phyloP scores from a whole-genome alignment of 805 yeast species.

The Hanseniaspora taiwanica region DNA sequence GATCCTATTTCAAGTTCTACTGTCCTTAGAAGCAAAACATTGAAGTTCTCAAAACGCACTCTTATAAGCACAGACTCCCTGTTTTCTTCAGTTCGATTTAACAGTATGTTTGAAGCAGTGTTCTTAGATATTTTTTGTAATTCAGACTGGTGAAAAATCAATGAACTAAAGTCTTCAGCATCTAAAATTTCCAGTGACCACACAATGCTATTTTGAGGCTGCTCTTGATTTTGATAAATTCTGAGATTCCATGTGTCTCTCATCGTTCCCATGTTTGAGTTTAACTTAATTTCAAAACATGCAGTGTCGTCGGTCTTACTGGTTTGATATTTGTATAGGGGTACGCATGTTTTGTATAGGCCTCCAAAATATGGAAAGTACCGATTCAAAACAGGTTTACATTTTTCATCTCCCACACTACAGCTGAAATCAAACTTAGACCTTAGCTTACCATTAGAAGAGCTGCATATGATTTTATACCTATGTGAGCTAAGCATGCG shows the following conservation, averaged over 20 bases:
- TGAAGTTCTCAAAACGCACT: not conserved
- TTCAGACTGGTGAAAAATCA: not conserved
- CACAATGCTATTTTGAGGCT: not conserved
- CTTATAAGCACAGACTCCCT: not conserved
- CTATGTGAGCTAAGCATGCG: slow-evolving; percentile 12
- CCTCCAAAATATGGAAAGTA: not conserved
- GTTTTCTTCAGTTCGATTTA: not conserved
- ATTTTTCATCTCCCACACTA: not conserved
- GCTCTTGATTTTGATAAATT: not conserved
- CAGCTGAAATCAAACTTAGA: not conserved
- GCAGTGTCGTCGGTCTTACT: not conserved
- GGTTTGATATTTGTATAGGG: not conserved
- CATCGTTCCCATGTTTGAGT: not conserved
- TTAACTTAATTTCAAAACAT: not conserved
- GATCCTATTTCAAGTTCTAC: no score
- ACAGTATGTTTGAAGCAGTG: not conserved
- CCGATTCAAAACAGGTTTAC: not conserved
- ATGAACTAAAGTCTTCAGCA: not conserved
- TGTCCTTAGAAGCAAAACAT: no score
- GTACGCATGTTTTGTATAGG: not conserved
- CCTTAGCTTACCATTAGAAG: not conserved
- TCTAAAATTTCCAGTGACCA: not conserved
- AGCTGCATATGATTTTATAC: slow-evolving; percentile 13
- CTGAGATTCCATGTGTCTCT: not conserved
- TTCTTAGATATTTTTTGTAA: not conserved